Conservation (phyloP, 2,329 filamentous ascomycete species). For the Botrytis elliptica region DNA sequence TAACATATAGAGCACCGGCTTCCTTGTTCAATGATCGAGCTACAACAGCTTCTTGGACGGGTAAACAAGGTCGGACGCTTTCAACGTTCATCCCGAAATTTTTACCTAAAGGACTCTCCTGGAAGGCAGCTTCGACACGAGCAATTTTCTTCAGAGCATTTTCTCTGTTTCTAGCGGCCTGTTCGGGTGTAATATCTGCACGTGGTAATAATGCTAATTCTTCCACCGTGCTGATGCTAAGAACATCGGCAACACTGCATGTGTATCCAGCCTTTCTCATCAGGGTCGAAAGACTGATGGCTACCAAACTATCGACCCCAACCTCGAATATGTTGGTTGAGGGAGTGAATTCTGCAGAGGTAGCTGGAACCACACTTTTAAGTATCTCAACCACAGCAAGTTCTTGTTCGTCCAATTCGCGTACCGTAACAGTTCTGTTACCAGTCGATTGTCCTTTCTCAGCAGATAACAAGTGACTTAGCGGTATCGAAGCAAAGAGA, state of each 20-base stretch:
- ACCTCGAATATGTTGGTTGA: conserved; percentile 8
- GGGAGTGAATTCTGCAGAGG: not conserved
- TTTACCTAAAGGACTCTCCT: not conserved
- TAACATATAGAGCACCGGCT: conserved; percentile 39
- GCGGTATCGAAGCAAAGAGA: not conserved
- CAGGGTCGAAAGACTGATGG: conserved; percentile 5
- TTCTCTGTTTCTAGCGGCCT: not conserved
- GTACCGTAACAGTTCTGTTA: not conserved
- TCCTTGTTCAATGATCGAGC: conserved; percentile 38
- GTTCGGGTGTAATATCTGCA: not conserved
- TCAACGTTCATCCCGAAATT: not conserved
- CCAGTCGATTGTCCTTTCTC: not conserved
- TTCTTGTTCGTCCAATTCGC: not conserved
- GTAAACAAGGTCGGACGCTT: conserved; percentile 35
- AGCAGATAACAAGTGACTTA: not conserved
- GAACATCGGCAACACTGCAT: conserved; percentile 10
- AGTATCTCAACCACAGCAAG: conserved; percentile 14
- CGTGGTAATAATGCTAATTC: conserved; percentile 3
- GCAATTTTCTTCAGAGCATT: not conserved
- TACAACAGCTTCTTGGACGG: conserved; percentile 42
- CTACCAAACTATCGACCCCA: conserved; percentile 7
- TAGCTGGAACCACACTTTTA: not conserved
- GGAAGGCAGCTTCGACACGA: not conserved
- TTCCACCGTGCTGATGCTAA: conserved; percentile 5
- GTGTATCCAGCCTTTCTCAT: not conserved